Conservation (phyloP, 2,329 filamentous ascomycete genomes). For the Aspergillus fructus region DNA sequence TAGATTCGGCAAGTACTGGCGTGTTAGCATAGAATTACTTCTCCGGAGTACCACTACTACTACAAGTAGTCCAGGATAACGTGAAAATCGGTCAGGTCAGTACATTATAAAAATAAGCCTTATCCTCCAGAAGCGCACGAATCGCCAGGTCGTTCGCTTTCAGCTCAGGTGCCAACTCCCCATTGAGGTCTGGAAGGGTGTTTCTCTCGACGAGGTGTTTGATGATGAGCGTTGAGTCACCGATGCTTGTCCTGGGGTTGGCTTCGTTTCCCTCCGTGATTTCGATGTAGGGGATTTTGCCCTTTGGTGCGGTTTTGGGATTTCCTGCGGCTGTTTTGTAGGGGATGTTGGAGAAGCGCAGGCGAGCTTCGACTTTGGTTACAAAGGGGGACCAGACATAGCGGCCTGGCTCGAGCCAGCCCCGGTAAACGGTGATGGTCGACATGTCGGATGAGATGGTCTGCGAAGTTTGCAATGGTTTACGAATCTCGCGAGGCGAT, state of each 20-base stretch:
- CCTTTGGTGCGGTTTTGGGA: conserved; percentile 48
- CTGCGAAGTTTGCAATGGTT: background rate
- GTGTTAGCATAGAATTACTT: background rate
- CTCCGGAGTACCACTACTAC: background rate
- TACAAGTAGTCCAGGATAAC: no score
- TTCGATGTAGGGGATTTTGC: conserved; percentile 62
- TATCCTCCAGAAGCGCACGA: conserved; percentile 59
- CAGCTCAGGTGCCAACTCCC: conserved; percentile 36
- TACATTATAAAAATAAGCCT: conserved; percentile 58
- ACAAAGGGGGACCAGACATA: conserved; percentile 64
- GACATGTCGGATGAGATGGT: background rate
- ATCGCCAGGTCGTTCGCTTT: conserved; percentile 54
- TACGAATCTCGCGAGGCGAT: background rate
- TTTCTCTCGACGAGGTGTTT: conserved; percentile 44
- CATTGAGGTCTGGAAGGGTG: conserved; percentile 52
- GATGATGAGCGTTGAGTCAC: conserved; percentile 59
- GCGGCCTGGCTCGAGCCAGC: conserved; percentile 40
- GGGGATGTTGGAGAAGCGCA: conserved; percentile 52
- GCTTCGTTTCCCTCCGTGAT: conserved; percentile 20
- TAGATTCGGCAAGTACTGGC: conserved; percentile 17
- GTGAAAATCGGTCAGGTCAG: background rate
- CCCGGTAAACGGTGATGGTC: conserved; percentile 50
- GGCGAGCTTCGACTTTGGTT: conserved; percentile 61
- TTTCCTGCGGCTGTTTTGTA: conserved; percentile 52
- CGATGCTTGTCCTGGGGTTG: conserved; percentile 26